These are phyloP conservation scores for Elaeis oleifera DNA, from an alignment of 202 grass and related monocot species.

Conservation along the genomic window DNA sequence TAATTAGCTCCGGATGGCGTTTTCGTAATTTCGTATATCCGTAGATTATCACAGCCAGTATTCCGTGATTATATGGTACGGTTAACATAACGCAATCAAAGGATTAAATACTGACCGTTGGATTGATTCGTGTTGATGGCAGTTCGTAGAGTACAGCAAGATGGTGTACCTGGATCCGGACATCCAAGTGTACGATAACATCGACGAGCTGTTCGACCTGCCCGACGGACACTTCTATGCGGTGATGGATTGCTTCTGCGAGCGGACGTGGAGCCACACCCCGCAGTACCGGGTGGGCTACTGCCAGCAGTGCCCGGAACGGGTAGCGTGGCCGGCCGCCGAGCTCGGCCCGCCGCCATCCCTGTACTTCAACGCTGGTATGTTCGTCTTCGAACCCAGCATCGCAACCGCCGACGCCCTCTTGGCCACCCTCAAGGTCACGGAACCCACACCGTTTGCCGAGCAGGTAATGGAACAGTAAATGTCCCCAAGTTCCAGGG, in stretches of 20 bases:
- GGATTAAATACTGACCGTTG: too few species aligned
- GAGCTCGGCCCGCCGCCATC: conserved; percentile 37
- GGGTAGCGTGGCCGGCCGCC: conserved; percentile 27
- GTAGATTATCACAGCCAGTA: too few species aligned
- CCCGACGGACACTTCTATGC: conserved; percentile 44
- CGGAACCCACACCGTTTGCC: conserved; percentile 46
- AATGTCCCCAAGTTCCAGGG: too few species aligned
- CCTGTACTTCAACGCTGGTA: conserved; percentile 84
- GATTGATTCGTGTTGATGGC: neutral
- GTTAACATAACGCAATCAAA: too few species aligned
- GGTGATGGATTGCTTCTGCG: conserved; percentile 78
- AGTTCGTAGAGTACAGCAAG: conserved; percentile 67
- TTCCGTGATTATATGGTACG: too few species aligned
- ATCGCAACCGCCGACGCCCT: conserved; percentile 34
- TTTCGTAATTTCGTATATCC: too few species aligned
- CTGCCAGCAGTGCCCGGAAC: conserved; percentile 40
- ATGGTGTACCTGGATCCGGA: conserved; percentile 66
- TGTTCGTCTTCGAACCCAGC: conserved; percentile 68
- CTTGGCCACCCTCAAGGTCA: conserved; percentile 28
- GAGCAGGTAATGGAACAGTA: conserved; percentile 30
- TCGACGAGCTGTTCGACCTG: conserved; percentile 56
- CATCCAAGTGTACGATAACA: conserved; percentile 54
- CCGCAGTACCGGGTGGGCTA: conserved; percentile 33
- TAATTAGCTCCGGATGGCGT: too few species aligned
- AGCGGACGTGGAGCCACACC: conserved; percentile 72